Conservation (phyloP, 2,329 filamentous ascomycete genomes). For the Colletotrichum simmondsii region DNA sequence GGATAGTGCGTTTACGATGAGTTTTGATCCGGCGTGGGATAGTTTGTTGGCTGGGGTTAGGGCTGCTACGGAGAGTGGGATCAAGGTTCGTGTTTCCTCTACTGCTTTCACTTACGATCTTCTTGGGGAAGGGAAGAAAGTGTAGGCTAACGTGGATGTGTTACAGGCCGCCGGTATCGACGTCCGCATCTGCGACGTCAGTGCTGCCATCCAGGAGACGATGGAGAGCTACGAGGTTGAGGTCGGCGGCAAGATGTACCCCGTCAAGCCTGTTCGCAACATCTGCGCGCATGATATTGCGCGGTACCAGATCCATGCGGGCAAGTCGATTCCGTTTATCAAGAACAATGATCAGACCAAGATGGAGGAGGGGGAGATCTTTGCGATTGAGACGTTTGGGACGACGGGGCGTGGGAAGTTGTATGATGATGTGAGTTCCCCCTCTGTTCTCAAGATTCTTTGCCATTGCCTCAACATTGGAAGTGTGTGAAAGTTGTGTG, state of each 20-base stretch:
- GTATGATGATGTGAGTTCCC: slow-evolving; percentile 75
- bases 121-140: fast-evolving
- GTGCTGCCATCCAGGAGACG: slow-evolving; percentile 84
- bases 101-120: too few species aligned
- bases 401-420: slow-evolving; percentile 92
- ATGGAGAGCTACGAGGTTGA: slow-evolving; percentile 96
- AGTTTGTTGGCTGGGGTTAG: slow-evolving; percentile 78
- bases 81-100: slow-evolving; percentile 58
- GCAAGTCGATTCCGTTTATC: slow-evolving; percentile 93
- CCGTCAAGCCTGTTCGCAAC: slow-evolving; percentile 87
- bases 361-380: slow-evolving; percentile 97
- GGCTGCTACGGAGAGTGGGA: slow-evolving; percentile 85
- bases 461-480: too few species aligned
- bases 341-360: slow-evolving; percentile 89
- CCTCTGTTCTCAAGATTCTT: neutral
- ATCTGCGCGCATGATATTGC: slow-evolving; percentile 91
- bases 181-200: slow-evolving; percentile 87
- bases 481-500: too few species aligned
- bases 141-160: neutral
- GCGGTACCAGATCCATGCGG: slow-evolving; percentile 90
- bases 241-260: slow-evolving; percentile 80
- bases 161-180: slow-evolving; percentile 78
- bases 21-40: slow-evolving; percentile 81
- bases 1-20: slow-evolving; percentile 83
- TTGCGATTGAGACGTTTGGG: slow-evolving; percentile 96